phyloP scores from a whole-genome alignment of 2,329 filamentous ascomycete genomes.

The Trichoderma gracile region DNA sequence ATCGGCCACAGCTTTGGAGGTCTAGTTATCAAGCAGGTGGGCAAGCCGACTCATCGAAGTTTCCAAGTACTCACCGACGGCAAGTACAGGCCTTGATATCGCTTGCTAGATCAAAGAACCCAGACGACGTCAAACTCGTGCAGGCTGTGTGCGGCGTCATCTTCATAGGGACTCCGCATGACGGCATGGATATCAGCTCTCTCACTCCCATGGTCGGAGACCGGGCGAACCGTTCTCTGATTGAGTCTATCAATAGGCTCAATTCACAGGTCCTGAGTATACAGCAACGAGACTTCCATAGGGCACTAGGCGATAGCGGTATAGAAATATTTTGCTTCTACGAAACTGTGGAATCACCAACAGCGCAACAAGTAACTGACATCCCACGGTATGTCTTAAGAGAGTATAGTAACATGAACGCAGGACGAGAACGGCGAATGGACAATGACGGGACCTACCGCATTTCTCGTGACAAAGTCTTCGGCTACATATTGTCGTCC shows the following conservation, averaged over 20 bases:
- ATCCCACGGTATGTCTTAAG: conserved; percentile 19
- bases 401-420: background rate
- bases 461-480: background rate
- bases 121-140: background rate
- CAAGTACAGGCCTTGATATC: background rate
- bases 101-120: background rate
- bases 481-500: background rate
- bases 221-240: background rate
- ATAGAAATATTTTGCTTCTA: background rate
- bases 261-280: background rate
- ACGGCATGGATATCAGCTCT: background rate
- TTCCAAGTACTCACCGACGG: background rate
- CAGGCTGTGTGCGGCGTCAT: background rate
- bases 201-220: background rate
- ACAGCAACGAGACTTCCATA: background rate
- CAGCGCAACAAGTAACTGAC: background rate
- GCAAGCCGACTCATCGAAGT: rapidly evolving
- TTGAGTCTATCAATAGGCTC: background rate
- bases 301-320: background rate
- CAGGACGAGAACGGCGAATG: background rate
- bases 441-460: background rate
- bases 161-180: background rate
- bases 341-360: background rate
- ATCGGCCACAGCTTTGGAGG: conserved; percentile 12
- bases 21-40: conserved; percentile 1